Evolutionary conservation across 306 rosid species (phyloP), one percentile per base, ranked within the genome.

Genomic region (Sicyos baderoa): DNA sequence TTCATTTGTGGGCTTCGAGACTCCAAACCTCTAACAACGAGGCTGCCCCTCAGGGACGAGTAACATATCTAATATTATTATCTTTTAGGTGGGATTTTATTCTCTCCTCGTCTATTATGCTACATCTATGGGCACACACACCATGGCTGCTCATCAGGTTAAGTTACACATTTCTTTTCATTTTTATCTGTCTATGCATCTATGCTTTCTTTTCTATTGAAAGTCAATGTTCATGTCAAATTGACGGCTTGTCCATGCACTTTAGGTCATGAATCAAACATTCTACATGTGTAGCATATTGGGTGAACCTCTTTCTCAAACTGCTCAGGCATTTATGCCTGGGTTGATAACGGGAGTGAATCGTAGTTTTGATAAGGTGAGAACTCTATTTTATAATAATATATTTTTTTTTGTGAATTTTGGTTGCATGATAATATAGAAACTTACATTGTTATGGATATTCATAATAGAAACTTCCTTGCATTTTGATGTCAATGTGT

Each of bases 301-400:
- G 96, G 97, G 97, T 53, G 96, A 92, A 74, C 97, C 97, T 79
- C 92, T 92, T 64, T 89, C 96, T 58, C 97, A 92, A 83, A 87
- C 97, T 57, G 97, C 96, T 10, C 96, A 92, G 56, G 78, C 97
- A 44, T 92, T 89, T 87, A 87, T 92, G 92, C 97, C 96, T 1
- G 96, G 84, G 78, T 82, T 87, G 75, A 49, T 92, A 32, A 76
- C 68, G 77, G 97, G 97, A 76, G 85, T 55, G 22, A 77, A 86
- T 49, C 79, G 78, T 52, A 92, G 71, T 79, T 79, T 86, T 86
- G 60, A 79, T 55, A 87, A 92, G 96, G 97, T 92, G 55, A 61
- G 86, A 74, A 52, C 52, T 81, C 18, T 12, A 1, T n/a, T 55
- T 76, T 74, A 17, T 25, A 25, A 5, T 57, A 42, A 25, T 15